phyloP scores from a whole-genome alignment of 2,329 filamentous ascomycete genomes.

The Ophiosphaerella herpotricha region DNA sequence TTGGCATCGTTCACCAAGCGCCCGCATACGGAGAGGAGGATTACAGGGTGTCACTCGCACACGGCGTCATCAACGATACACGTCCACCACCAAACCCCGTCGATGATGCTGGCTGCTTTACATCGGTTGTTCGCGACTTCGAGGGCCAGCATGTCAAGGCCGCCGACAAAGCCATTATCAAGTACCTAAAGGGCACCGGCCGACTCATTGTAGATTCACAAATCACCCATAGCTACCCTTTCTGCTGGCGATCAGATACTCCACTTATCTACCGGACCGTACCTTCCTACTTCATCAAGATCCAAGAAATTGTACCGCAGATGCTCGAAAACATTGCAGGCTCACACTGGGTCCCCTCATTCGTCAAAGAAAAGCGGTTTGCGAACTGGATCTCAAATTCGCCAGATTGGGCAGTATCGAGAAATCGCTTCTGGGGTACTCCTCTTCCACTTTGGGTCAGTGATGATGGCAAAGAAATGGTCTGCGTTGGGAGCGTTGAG shows the following conservation, averaged over 20 bases:
- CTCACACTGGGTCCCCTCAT: conserved; percentile 88
- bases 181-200: conserved; percentile 76
- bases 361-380: conserved; percentile 91
- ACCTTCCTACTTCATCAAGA: conserved; percentile 92
- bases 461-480: conserved; percentile 82
- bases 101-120: conserved; percentile 82
- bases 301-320: conserved; percentile 78
- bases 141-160: conserved; percentile 87
- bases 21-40: conserved; percentile 96
- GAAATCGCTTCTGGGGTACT: conserved; percentile 95
- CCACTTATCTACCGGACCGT: conserved; percentile 92
- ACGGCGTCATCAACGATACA: conserved; percentile 76
- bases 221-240: conserved; percentile 88
- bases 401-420: conserved; percentile 92
- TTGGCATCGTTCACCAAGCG: conserved; percentile 90
- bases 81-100: conserved; percentile 87
- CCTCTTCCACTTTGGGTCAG: conserved; percentile 91
- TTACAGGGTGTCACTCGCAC: conserved; percentile 79
- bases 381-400: conserved; percentile 90
- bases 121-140: conserved; percentile 76
- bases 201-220: conserved; percentile 84
- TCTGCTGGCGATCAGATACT: conserved; percentile 94
- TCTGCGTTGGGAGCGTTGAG: conserved; percentile 82
- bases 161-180: conserved; percentile 92
- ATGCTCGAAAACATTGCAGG: conserved; percentile 90